A percentile compares a stretch with the other conserved stretches of the same genome.
phyloP scores from a whole-genome alignment of 2,329 filamentous ascomycete species.

The Fusarium sp. region DNA sequence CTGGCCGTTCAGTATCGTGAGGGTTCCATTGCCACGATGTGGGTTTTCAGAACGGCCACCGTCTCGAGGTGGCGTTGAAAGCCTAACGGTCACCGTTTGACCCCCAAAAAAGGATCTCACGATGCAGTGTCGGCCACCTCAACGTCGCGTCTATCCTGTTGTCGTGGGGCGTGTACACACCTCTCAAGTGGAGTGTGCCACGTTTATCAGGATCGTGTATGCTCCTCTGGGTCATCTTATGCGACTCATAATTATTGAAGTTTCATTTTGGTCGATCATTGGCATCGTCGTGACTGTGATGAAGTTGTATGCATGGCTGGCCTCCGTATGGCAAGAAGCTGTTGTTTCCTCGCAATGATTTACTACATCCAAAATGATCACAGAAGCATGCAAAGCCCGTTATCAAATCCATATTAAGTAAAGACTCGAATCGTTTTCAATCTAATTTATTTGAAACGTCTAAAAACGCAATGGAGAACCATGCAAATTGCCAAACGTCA shows the following conservation, averaged over 20 bases:
- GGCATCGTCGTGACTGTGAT: neutral
- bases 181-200: conserved; percentile 12
- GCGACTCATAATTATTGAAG: neutral
- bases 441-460: neutral
- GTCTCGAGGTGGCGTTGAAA: conserved; percentile 14
- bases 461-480: neutral
- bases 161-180: conserved; percentile 5
- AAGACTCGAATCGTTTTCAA: neutral
- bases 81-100: conserved; percentile 31
- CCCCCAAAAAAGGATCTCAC: conserved; percentile 15
- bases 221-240: neutral
- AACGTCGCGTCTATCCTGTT: conserved; percentile 9
- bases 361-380: neutral
- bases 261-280: neutral
- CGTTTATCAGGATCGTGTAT: conserved; percentile 8
- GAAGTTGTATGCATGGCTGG: neutral
- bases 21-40: conserved; percentile 17
- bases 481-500: neutral
- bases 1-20: conserved; percentile 10
- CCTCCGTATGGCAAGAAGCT: neutral
- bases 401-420: neutral
- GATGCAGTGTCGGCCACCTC: conserved; percentile 6
- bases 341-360: neutral
- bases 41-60: conserved; percentile 31
- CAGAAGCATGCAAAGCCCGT: neutral